Evolutionary conservation across 192 early-diverging fungal species (phyloP).

Genomic region (Coemansia sp.): DNA sequence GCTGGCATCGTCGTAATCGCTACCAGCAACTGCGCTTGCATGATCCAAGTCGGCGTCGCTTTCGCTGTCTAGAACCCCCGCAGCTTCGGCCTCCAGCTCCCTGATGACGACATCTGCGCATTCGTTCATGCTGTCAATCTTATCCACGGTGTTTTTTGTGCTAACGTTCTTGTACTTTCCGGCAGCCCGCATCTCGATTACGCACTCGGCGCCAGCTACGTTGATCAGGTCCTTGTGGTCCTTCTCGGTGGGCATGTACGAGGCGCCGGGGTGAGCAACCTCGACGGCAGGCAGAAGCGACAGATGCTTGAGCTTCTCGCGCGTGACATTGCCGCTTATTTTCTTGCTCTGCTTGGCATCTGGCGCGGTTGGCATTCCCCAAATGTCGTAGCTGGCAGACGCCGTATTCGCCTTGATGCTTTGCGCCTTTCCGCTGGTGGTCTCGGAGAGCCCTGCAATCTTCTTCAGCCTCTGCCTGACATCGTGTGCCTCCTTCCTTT

Average conservation of each 20-base stretch:
- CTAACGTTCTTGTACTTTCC: slow-evolving; percentile 19
- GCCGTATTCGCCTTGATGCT: slow-evolving; percentile 12
- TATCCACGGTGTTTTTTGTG: slow-evolving; percentile 10
- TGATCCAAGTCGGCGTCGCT: slow-evolving; percentile 15
- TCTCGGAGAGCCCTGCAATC: slow-evolving; percentile 23
- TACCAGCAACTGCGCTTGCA: slow-evolving; percentile 10
- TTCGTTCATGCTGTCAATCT: slow-evolving; percentile 27
- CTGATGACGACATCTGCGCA: slow-evolving; percentile 25
- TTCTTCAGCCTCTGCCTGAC: slow-evolving; percentile 24
- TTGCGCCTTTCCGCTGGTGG: neutral
- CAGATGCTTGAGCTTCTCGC: slow-evolving; percentile 29
- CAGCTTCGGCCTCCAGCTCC: slow-evolving; percentile 29
- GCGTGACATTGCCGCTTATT: slow-evolving; percentile 9
- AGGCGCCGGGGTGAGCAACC: slow-evolving; percentile 79
- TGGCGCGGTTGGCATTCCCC: slow-evolving; percentile 20
- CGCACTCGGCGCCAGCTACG: slow-evolving; percentile 62
- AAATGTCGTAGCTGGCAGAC: slow-evolving; percentile 31
- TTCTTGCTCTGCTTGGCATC: slow-evolving; percentile 1
- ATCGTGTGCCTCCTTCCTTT: slow-evolving; percentile 27
- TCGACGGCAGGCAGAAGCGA: slow-evolving; percentile 63
- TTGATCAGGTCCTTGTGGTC: slow-evolving; percentile 73
- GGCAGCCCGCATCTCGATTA: slow-evolving; percentile 35
- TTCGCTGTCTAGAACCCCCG: slow-evolving; percentile 3
- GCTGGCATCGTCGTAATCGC: slow-evolving; percentile 12
- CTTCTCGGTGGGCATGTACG: slow-evolving; percentile 82